Percentiles rank a stretch among this genome's conserved stretches.
These are phyloP conservation scores for Penicillium argentinense DNA, from an alignment of 495 filamentous ascomycete genomes.

Conservation along the genomic window DNA sequence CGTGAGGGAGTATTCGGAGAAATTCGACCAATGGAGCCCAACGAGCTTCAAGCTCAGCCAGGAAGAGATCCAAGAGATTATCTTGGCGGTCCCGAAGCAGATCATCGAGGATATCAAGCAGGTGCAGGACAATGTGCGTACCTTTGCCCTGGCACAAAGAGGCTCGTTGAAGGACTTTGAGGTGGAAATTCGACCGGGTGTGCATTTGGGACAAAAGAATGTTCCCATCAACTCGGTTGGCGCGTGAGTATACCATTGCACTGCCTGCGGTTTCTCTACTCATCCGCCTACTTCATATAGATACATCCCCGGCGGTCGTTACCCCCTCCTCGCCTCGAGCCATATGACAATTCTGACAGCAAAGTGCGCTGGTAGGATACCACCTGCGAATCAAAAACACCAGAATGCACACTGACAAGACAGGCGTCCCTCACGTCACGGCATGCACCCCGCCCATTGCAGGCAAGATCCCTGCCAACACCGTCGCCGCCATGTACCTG, in stretches of 20 bases:
- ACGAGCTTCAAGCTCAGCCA: conserved; percentile 41
- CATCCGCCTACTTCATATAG: conserved; percentile 14
- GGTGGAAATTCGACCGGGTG: conserved; percentile 48
- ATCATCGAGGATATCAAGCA: conserved; percentile 52
- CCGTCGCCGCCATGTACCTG: conserved; percentile 53
- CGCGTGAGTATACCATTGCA: conserved; percentile 26
- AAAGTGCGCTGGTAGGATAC: conserved; percentile 56
- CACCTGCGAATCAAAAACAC: too few relatives aligned
- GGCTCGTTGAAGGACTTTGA: conserved; percentile 47
- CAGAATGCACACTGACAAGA: too few relatives aligned
- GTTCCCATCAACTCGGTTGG: conserved; percentile 40
- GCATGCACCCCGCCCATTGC: conserved; percentile 53
- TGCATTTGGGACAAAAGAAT: conserved; percentile 50
- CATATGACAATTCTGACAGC: conserved; percentile 60
- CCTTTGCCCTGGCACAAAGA: conserved; percentile 49
- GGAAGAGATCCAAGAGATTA: conserved; percentile 22
- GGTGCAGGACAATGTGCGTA: conserved; percentile 50
- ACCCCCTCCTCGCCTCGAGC: conserved; percentile 55
- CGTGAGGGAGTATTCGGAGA: conserved; percentile 49
- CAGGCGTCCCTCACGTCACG: conserved; percentile 44
- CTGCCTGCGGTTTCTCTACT: too few relatives aligned
- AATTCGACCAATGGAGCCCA: conserved; percentile 57
- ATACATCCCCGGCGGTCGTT: conserved; percentile 54
- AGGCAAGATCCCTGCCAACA: conserved; percentile 48
- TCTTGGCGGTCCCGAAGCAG: conserved; percentile 33